A percentile compares a stretch with the other conserved stretches of the same genome.
Conservation (phyloP, 495 filamentous ascomycete species). For the Immersiella caudata region DNA sequence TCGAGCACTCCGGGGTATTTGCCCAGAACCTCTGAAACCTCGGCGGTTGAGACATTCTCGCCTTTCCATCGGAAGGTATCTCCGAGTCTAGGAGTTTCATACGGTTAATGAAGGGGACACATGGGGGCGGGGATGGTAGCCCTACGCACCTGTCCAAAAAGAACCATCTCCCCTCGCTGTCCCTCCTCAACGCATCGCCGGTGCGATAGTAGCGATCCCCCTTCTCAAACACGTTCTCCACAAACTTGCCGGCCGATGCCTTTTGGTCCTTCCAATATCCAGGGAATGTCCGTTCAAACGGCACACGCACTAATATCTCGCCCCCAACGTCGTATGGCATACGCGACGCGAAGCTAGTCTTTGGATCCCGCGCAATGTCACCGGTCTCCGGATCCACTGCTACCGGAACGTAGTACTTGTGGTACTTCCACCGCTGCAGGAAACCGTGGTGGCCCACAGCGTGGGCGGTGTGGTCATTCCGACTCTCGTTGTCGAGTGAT, state of each 20-base stretch:
- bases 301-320: conserved; percentile 73
- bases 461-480: conserved; percentile 61
- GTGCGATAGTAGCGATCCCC: conserved; percentile 77
- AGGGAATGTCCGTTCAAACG: conserved; percentile 59
- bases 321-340: conserved; percentile 68
- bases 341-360: conserved; percentile 67
- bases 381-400: conserved; percentile 68
- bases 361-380: conserved; percentile 62
- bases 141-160: conserved; percentile 64
- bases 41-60: conserved; percentile 80
- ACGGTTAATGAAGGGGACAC: not conserved
- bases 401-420: conserved; percentile 64
- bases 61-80: conserved; percentile 86
- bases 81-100: conserved; percentile 51
- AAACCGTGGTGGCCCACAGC: conserved; percentile 75
- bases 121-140: not conserved
- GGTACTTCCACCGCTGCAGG: conserved; percentile 52
- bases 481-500: conserved; percentile 58
- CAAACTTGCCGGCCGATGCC: conserved; percentile 70
- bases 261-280: conserved; percentile 71
- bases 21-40: conserved; percentile 71
- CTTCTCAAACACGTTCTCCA: conserved; percentile 70
- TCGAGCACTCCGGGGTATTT: conserved; percentile 67
- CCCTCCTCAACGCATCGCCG: conserved; percentile 70
- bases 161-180: conserved; percentile 72